Evolutionary conservation across 2,329 filamentous ascomycete genomes (phyloP).

Genomic region (Alternaria sp.): DNA sequence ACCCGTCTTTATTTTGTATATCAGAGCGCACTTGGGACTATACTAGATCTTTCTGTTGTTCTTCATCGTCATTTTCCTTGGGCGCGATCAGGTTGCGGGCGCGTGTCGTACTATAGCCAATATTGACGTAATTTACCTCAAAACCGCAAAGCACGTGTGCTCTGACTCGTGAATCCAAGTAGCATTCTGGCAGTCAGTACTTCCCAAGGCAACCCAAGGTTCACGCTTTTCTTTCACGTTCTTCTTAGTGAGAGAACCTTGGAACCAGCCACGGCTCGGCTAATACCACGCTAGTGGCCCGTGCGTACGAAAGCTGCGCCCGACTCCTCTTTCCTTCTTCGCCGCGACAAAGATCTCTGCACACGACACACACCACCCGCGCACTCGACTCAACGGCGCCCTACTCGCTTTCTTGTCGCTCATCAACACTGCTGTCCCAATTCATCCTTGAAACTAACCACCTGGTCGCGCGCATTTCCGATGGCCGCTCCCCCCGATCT

Average conservation of each 20-base stretch:
- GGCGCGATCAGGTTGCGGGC: neutral
- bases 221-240: too few relatives aligned
- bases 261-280: conserved; percentile 4
- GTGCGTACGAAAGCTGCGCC: conserved; percentile 7
- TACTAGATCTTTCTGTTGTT: neutral
- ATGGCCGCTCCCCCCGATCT: conserved; percentile 48
- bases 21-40: neutral
- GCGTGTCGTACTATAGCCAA: neutral
- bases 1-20: neutral
- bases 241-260: neutral
- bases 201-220: too few relatives aligned
- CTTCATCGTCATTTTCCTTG: neutral
- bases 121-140: neutral
- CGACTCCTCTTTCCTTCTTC: conserved; percentile 23
- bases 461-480: conserved; percentile 14
- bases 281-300: conserved; percentile 7
- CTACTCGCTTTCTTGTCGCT: neutral
- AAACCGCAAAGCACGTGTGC: neutral
- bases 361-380: conserved; percentile 17
- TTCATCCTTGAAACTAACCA: conserved; percentile 3
- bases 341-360: conserved; percentile 17
- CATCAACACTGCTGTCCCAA: neutral
- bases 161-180: neutral
- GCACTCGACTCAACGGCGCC: conserved; percentile 9
- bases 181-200: too few relatives aligned